These are phyloP conservation scores for Trifolium pratense DNA, from an alignment of 306 rosid species.

Conservation along the genomic window DNA sequence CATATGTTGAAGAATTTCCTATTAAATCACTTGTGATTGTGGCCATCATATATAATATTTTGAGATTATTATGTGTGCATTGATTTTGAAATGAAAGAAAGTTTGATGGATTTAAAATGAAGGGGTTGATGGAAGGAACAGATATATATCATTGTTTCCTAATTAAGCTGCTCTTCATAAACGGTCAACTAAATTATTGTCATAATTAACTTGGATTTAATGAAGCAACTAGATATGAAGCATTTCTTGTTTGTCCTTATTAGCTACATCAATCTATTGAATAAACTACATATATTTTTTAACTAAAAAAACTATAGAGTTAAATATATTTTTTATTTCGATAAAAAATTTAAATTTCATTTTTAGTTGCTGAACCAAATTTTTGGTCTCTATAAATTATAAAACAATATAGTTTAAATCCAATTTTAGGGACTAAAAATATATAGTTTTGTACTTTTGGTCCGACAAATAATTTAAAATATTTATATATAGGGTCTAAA, in stretches of 20 bases:
- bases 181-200: neutral
- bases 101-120: neutral
- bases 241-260: neutral
- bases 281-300: no score
- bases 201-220: neutral
- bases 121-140: neutral
- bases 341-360: no score
- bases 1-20: constrained; percentile 3
- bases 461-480: no score
- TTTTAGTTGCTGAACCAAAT: no score
- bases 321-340: no score
- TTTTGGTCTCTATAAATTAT: no score
- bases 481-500: no score
- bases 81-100: neutral
- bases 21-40: constrained; percentile 18
- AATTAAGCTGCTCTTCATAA: neutral
- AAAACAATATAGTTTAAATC: no score
- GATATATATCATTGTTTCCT: neutral
- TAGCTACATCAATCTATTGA: neutral
- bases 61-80: neutral
- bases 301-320: no score
- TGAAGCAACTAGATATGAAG: neutral
- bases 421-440: no score
- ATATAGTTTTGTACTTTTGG: no score
- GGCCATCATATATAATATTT: neutral